Conservation (phyloP, 441 rosid species). For the Bruguiera hainesii region DNA sequence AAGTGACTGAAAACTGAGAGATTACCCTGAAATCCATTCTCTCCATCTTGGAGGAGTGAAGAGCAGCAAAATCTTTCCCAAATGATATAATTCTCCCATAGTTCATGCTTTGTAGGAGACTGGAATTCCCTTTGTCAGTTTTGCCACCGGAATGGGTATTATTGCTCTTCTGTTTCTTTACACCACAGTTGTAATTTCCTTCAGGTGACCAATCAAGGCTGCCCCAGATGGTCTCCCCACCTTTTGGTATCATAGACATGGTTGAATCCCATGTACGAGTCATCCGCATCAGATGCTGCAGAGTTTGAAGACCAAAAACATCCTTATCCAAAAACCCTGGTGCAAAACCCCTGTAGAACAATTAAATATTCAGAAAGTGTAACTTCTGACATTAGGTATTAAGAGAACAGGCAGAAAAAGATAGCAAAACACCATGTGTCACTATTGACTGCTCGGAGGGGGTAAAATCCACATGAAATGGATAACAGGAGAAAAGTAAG, state of each 20-base stretch:
- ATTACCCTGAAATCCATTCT: constrained; percentile 38
- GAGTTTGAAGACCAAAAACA: constrained; percentile 48
- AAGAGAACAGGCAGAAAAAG: no score
- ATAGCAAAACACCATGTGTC: no score
- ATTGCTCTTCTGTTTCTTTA: constrained; percentile 26
- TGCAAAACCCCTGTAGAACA: constrained; percentile 40
- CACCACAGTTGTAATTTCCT: constrained; percentile 37
- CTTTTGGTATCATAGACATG: constrained; percentile 62
- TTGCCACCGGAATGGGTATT: constrained; percentile 23
- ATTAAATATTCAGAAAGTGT: constrained; percentile 5
- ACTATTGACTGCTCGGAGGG: no score
- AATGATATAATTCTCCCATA: constrained; percentile 65
- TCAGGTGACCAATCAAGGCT: constrained; percentile 53
- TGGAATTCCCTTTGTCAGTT: constrained; percentile 22
- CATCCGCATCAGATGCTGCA: constrained; percentile 49
- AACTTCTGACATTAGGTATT: not conserved
- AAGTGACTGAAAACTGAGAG: not conserved
- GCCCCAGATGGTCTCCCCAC: constrained; percentile 74
- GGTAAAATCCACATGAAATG: no score
- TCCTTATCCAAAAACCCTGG: constrained; percentile 48
- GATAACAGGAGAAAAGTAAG: no score
- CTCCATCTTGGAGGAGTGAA: constrained; percentile 21
- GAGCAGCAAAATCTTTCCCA: constrained; percentile 38
- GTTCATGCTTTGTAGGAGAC: constrained; percentile 30
- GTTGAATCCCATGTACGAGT: constrained; percentile 72